Base-by-base conservation (phyloP, 1,139 yeast species). In the Yamadazyma diddensiae region DNA sequence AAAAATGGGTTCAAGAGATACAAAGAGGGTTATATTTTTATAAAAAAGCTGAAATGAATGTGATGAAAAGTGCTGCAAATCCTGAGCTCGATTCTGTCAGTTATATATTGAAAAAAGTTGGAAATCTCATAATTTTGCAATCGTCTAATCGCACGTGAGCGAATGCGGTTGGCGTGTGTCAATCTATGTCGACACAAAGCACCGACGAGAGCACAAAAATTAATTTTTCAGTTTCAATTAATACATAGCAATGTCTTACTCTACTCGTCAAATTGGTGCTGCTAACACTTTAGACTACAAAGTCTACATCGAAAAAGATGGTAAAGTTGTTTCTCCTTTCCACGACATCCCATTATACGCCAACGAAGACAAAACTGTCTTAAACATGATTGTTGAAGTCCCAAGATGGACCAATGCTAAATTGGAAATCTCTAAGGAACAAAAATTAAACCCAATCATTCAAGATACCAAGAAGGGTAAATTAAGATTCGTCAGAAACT, bases 361-460 rank as follows among this genome's bases (percentile, higher is more conserved):
- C 39, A 71, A 83, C 56, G 68, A 68, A 45, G 75, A 69, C 40
- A 67, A 68, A 46, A 76, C 77, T 33, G 74, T 90, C 22, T 79
- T 84, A 45, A 84, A 84, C 63, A 87, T 92, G 88, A 72, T 92
- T 35, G 94, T 87, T 24, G 98, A 92, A 60, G 90, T 92, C 38
- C 97, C 97, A 44, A 78, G 97, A 55, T 87, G 95, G 94, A 77
- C 94, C 42, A 90, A 88, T 61, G 97, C 94, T 30, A 90, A 90
- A 65, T 75, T 87, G 65, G 97, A 90, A 64, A 85, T 92, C 52
- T 76, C 82, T 51, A 86, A 80, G 65, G 82, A 79, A 39, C 59
- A 70, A 32, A 67, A 74, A 34, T 77, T 82, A 52, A 92, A 92
- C 67, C 98, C 98, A 40, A 90, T 92, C 43, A 71, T 83, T 24